phyloP scores from a whole-genome alignment of 441 rosid species.

The Kokia cookei region DNA sequence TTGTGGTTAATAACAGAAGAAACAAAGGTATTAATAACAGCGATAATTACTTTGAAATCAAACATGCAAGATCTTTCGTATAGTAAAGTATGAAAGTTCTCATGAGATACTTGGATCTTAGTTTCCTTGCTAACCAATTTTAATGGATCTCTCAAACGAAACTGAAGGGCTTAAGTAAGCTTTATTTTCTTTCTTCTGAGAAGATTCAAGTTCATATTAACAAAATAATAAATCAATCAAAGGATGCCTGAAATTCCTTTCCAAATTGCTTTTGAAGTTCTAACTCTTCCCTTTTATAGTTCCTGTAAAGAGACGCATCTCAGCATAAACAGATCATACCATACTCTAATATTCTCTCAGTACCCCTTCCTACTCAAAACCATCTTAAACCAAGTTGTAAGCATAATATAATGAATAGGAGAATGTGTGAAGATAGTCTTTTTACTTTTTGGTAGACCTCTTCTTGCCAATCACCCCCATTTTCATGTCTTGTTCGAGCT shows the following conservation, averaged over 20 bases:
- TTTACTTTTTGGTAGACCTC: constrained; percentile 81
- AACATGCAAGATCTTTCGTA: background rate
- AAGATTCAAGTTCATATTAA: background rate
- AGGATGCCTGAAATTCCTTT: background rate
- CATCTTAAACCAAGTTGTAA: background rate
- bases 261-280: background rate
- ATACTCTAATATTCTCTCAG: background rate
- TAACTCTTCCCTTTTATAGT: background rate
- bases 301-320: background rate
- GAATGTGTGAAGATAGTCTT: background rate
- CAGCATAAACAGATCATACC: background rate
- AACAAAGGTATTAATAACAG: background rate
- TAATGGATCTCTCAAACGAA: background rate
- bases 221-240: background rate
- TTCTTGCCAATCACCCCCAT: constrained; percentile 86
- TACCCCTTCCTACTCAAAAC: background rate
- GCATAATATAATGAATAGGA: background rate
- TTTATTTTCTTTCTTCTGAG: background rate
- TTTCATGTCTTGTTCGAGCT: constrained; percentile 63
- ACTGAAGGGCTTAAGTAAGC: background rate
- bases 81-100: background rate
- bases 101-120: background rate
- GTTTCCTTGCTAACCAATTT: background rate
- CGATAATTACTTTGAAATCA: background rate
- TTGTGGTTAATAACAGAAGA: background rate